Base-by-base conservation (phyloP, 305 asterid species). In the Rubia balearica region DNA sequence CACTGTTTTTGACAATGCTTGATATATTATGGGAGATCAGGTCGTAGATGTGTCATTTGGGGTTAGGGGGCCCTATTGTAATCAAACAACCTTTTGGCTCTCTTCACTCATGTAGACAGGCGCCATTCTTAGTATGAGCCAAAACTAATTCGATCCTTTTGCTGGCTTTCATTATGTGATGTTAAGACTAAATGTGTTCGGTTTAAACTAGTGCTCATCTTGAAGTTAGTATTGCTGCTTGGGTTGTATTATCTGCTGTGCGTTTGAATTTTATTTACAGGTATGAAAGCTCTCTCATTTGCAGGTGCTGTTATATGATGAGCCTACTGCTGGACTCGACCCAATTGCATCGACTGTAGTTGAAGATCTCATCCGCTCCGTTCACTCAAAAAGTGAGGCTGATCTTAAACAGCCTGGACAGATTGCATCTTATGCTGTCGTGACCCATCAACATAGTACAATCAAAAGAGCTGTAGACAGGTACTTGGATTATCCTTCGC, bases 271-370 rank as follows among this genome's bases (percentile, higher is more conserved):
- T 45, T 43, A 19, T 67, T 71, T 45, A 67, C 69, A 12, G 63
- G 19, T 71, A 33, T 41, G 66, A 27, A 38, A 27, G 38, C 12
- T 73, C 42, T 43, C 61, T 43, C 53, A 70, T 74, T 71, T 68
- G 72, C 84, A 93, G 98, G 98, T 93, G 73, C 95, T 94, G 70
- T 82, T 94, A 69, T 94, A 91, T 75, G 99, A 94, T 65, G 98
- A 94, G 82, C 99, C 99, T 62, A 94, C 98, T 68, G 98, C 98
- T 77, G 99, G 99, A 68, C 95, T 94, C 43, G 99, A 94, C 87
- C 99, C 98, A 67, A 94, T 94, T 81, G 99, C 99, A 2, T 94
- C 98, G 24, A 94, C 99, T 6, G 99, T 94, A 68, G 97, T 94
- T 74, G 99, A 94, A 81, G 99, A 94, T 83, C 92, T 94, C 81